Conservation (phyloP, 257 asterid species). For the Voacanga thouarsii region DNA sequence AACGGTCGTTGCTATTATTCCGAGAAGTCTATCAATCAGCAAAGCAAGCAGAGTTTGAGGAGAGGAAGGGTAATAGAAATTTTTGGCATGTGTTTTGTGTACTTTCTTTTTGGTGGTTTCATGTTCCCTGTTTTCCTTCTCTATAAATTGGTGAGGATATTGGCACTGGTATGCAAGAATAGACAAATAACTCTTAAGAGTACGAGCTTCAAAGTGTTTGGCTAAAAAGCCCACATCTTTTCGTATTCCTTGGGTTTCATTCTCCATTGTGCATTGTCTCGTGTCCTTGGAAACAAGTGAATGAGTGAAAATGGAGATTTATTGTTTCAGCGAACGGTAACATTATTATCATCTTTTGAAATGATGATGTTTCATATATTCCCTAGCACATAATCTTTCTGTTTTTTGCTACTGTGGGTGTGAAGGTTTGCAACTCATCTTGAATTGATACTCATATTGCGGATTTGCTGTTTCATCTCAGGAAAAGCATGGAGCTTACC, state of each 20-base stretch:
- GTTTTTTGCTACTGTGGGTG: neutral
- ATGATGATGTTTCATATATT: neutral
- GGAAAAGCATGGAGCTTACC: conserved; percentile 28
- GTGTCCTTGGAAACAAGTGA: neutral
- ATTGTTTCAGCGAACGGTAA: neutral
- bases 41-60: neutral
- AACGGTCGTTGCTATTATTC: too few relatives aligned
- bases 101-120: neutral
- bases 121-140: neutral
- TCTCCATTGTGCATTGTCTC: neutral
- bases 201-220: neutral
- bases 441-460: conserved; percentile 3
- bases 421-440: neutral
- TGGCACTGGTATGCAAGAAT: neutral
- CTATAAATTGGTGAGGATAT: neutral
- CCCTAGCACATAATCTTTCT: neutral
- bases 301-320: neutral
- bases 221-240: neutral
- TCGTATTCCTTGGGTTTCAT: neutral
- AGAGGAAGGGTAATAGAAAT: neutral
- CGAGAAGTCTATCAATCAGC: too few relatives aligned
- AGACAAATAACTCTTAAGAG: neutral
- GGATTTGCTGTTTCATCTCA: conserved; percentile 8
- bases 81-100: neutral
- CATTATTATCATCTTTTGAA: neutral